Conservation (phyloP, 2,329 filamentous ascomycete species). For the Graphilbum sp. region DNA sequence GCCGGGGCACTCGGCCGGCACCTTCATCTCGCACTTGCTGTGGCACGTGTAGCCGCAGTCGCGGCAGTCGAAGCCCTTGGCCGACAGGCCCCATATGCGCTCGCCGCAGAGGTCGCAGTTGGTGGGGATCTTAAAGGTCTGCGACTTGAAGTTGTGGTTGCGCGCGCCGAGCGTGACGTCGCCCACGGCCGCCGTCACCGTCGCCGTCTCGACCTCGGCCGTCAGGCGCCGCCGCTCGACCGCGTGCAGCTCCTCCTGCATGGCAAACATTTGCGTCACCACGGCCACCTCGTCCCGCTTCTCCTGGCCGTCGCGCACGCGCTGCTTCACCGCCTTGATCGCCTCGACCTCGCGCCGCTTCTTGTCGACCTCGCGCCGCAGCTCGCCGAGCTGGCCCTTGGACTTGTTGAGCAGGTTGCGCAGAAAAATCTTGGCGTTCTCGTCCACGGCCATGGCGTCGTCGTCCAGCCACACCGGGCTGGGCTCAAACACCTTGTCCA, state of each 20-base stretch:
- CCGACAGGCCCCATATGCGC: constrained; percentile 89
- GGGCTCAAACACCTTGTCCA: constrained; percentile 76
- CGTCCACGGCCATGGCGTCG: constrained; percentile 69
- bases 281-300: constrained; percentile 79
- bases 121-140: constrained; percentile 97
- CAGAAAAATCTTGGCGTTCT: constrained; percentile 74
- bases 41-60: constrained; percentile 98
- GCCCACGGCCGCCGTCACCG: constrained; percentile 79
- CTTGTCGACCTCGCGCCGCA: constrained; percentile 70
- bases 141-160: constrained; percentile 96
- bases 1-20: constrained; percentile 86
- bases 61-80: constrained; percentile 89
- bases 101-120: constrained; percentile 96
- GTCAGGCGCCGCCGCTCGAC: constrained; percentile 71
- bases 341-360: constrained; percentile 74
- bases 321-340: constrained; percentile 56
- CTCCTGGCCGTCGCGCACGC: constrained; percentile 67
- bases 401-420: constrained; percentile 86
- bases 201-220: constrained; percentile 83
- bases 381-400: constrained; percentile 64
- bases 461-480: constrained; percentile 97
- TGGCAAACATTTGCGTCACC: constrained; percentile 63
- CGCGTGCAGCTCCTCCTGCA: constrained; percentile 75
- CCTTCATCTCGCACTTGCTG: constrained; percentile 98
- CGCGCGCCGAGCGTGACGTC: constrained; percentile 85